Conservation (phyloP, 2,329 filamentous ascomycete species). For the Penicillium sp. region DNA sequence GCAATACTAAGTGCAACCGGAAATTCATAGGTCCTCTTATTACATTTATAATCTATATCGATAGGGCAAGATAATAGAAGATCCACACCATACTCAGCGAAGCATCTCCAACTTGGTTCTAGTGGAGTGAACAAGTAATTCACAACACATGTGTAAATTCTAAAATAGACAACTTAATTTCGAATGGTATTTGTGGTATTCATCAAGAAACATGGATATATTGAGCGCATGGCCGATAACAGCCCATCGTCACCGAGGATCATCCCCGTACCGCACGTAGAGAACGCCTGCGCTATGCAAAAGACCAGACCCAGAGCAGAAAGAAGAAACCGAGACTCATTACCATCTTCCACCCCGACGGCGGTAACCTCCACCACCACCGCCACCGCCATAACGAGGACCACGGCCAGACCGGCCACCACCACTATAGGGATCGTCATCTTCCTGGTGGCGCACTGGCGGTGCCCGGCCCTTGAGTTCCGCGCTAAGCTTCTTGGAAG, state of each 20-base stretch:
- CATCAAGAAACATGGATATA: constrained; percentile 14
- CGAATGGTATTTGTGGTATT: neutral
- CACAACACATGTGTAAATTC: neutral
- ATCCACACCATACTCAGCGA: neutral
- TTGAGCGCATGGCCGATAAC: constrained; percentile 22
- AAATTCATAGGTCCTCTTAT: too few species aligned
- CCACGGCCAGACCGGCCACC: constrained; percentile 46
- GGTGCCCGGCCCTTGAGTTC: constrained; percentile 74
- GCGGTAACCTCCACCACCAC: constrained; percentile 46
- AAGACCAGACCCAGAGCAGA: constrained; percentile 16
- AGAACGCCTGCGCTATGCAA: constrained; percentile 47
- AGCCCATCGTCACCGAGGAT: constrained; percentile 24
- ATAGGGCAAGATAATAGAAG: neutral
- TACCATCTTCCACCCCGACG: constrained; percentile 45
- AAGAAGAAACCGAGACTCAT: constrained; percentile 14
- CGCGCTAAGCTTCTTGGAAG: constrained; percentile 79
- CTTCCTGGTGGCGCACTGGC: constrained; percentile 56
- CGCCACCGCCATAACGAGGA: constrained; percentile 40
- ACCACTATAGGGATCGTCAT: constrained; percentile 52
- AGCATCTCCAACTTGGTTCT: neutral
- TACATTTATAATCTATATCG: too few species aligned
- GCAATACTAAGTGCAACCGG: too few species aligned
- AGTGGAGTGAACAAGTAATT: neutral
- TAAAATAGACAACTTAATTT: neutral
- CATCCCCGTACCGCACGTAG: constrained; percentile 26